Base-by-base conservation (phyloP, 2,329 filamentous ascomycete species). In the Fusarium sp. region DNA sequence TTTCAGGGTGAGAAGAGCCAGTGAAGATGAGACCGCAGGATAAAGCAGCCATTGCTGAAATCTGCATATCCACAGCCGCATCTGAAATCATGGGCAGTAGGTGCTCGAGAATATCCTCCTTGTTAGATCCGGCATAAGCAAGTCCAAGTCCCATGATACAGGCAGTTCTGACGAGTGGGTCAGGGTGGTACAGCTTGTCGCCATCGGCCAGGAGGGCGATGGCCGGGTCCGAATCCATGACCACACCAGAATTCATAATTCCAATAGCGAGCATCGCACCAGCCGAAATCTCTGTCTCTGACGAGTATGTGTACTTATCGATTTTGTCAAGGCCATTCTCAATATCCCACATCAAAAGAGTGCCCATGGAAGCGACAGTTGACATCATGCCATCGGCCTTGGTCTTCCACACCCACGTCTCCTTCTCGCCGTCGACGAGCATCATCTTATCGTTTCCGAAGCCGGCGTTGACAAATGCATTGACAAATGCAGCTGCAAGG, bases 301-400 rank as follows among this genome's bases (percentile, higher is more conserved):
- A 82, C 0, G 91, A 88, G 73, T 97, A 96, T 3, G 93, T 97
- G 82, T 94, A 99, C 76, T 91, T 93, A 79, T 99, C 95, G 72
- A 98, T 94, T 81, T 94, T 95, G 78, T 97, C 93, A 53, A 99
- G 83, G 55, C 95, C 96, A 70, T 88, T 90, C 75, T 98, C 95
- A 21, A 97, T 90, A 75, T 99, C 95, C 92, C 96, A 97, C 75
- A 97, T 87, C 76, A 97, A 84, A 18, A 99, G 85, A 74, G 96
- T 95, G 75, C 96, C 96, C 71, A 97, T 82, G 1, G 96, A 98
- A 6, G 96, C 96, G 37, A 96, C 92, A 1, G 95, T 97, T 2
- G 96, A 98, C 80, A 97, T 87, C 94, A 97, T 97, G 67, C 96
- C 96, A 75, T 97, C 94, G 40, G 96, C 94, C 81, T 99, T 99